Conservation (phyloP, 768 basidiomycete species). For the Trichaptum fuscoviolaceum region DNA sequence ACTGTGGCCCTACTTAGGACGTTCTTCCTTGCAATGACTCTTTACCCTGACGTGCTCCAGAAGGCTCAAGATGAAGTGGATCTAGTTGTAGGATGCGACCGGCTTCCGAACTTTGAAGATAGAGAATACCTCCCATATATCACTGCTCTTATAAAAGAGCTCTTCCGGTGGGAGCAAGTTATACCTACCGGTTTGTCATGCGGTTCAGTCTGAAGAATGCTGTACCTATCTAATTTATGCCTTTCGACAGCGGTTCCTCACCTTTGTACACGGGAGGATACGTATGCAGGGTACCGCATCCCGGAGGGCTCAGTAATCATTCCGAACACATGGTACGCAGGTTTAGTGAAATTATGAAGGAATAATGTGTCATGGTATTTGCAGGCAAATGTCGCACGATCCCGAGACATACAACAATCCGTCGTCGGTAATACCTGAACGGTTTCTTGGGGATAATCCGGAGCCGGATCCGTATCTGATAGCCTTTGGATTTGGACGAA, state of each 20-base stretch:
- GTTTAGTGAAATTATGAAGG: not conserved
- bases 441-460: not conserved
- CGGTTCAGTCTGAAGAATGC: not conserved
- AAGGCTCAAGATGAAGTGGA: slow-evolving; percentile 25
- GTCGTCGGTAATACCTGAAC: not conserved
- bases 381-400: not conserved
- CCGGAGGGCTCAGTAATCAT: slow-evolving; percentile 8
- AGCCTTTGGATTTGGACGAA: not conserved
- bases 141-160: slow-evolving; percentile 21
- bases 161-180: slow-evolving; percentile 9
- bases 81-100: slow-evolving; percentile 18
- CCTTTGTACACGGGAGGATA: slow-evolving; percentile 6
- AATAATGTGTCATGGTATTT: not conserved
- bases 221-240: not conserved
- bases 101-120: slow-evolving; percentile 23
- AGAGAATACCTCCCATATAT: slow-evolving; percentile 19
- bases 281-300: slow-evolving; percentile 10
- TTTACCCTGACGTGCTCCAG: slow-evolving; percentile 20
- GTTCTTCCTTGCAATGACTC: slow-evolving; percentile 27
- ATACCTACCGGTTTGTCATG: not conserved
- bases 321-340: slow-evolving; percentile 9
- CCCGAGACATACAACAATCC: not conserved
- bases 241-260: slow-evolving; percentile 7
- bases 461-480: not conserved
- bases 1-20: slow-evolving; percentile 20